Evolutionary conservation across 345 rosid genomes (phyloP).

Genomic region (Alliaria petiolata): DNA sequence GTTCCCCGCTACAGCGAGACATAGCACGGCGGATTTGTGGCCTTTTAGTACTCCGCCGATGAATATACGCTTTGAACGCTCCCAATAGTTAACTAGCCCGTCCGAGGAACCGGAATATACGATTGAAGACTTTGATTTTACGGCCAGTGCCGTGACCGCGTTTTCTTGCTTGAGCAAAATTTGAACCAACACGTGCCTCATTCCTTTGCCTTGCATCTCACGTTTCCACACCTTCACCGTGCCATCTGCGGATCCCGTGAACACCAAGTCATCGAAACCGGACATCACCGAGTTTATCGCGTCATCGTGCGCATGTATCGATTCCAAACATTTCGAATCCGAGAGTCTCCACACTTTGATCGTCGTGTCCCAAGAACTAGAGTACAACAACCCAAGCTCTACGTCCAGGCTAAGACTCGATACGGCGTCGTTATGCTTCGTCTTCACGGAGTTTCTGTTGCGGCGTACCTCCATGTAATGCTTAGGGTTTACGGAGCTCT

Average conservation of each 20-base stretch:
- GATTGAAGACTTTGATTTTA: slow-evolving; percentile 36
- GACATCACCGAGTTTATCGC: slow-evolving; percentile 55
- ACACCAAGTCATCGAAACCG: slow-evolving; percentile 45
- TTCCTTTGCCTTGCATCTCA: slow-evolving; percentile 53
- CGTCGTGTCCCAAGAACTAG: slow-evolving; percentile 68
- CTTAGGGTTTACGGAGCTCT: slow-evolving; percentile 54
- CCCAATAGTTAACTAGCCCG: slow-evolving; percentile 69
- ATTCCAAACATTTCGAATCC: slow-evolving; percentile 55
- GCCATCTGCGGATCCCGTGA: slow-evolving; percentile 76
- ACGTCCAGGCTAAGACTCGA: slow-evolving; percentile 53
- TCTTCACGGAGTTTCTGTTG: slow-evolving; percentile 41
- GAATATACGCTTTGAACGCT: slow-evolving; percentile 43
- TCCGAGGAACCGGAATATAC: slow-evolving; percentile 76
- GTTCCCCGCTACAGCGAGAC: slow-evolving; percentile 51
- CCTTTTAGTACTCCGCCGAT: slow-evolving; percentile 58
- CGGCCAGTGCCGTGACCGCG: slow-evolving; percentile 76
- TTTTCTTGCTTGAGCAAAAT: slow-evolving; percentile 58
- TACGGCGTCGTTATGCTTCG: slow-evolving; percentile 61
- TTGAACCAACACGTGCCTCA: slow-evolving; percentile 52
- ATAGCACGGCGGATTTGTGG: slow-evolving; percentile 62
- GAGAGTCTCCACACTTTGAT: slow-evolving; percentile 60
- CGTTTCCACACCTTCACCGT: slow-evolving; percentile 65
- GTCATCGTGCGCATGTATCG: slow-evolving; percentile 62
- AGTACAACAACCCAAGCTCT: slow-evolving; percentile 50
- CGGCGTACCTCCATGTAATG: slow-evolving; percentile 50